Evolutionary conservation across 345 rosid genomes (phyloP), one percentile per base, ranked within the genome.

Genomic region (Euphorbia pulcherrima): DNA sequence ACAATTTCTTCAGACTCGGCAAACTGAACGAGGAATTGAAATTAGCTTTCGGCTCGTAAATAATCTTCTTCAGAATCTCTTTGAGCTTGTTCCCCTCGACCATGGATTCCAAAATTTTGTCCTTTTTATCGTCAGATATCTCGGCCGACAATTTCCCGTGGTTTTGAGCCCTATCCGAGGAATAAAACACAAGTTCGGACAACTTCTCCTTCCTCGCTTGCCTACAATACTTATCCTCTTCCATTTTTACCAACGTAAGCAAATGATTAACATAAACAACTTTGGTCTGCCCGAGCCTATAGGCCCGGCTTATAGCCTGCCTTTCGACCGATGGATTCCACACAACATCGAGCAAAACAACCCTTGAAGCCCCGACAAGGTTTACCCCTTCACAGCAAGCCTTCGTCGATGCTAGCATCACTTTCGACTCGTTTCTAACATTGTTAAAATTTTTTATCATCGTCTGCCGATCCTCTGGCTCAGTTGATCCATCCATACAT

Each of bases 291-390:
- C 98, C 97, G 18, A 85, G 79, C 65, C 97, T 80, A 70, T 79
- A 87, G 11, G 91, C 96, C 0, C 92, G 83, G 44, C 92, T 78
- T 62, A 90, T 86, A n/a, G 97, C 97, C 81, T 93, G 97, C 51
- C 83, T 84, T 68, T 83, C 96, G 4, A 90, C 92, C 0, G 93
- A 76, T 2, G 97, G 98, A 72, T 93, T 93, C 97, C 96, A 90
- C 20, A 83, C 84, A 6, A 89, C 92, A 55, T 90, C 97, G 5
- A 93, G 87, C 56, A 88, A 71, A 29, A 93, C 75, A n/a, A 90
- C 94, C 74, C 96, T 82, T 1, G 98, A 93, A 20, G 92, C 96
- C 0, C 96, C 97, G 5, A 87, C 84, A 2, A 93, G 89, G 74
- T 73, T 84, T 46, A 90, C 88, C 14, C 97, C 94, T 68, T 87